Evolutionary conservation across 257 asterid genomes (phyloP), one percentile per base, ranked within the genome.

Genomic region (Plectranthus barbatus): DNA sequence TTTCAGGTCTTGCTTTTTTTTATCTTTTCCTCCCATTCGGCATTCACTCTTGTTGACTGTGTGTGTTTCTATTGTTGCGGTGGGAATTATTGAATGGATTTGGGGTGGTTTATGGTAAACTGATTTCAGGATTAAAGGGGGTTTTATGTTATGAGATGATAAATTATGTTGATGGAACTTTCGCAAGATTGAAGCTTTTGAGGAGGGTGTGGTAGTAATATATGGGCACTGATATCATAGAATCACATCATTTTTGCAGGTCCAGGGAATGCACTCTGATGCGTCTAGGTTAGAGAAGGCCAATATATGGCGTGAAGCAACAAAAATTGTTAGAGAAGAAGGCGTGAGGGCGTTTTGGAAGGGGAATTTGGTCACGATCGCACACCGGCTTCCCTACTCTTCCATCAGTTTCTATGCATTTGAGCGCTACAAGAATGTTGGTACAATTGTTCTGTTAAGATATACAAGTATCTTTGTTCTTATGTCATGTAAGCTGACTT

Each of bases 241-340:
- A 9, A 9, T 37, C 4, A 26, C 12, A 9, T 9, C 1, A 11
- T 37, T 6, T 9, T 68, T 48, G 50, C 62, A 91, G 98, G 86
- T 91, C 29, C 96, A 91, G 73, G 98, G 98, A 34, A 91, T 91
- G 98, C 95, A 86, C 69, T 84, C 98, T 7, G 95, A 91, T 67
- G 95, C 75, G 58, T 83, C 91, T 33, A 59, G 72, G 47, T 44
- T 91, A 81, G 83, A 86, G 67, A 91, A 86, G 61, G 88, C 96
- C 45, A 64, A 87, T 33, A 73, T 91, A 59, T 81, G 86, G 83
- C 84, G 72, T 0, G 98, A 88, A 76, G 95, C 96, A 4, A 1
- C 78, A 33, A 82, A 90, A 2, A 80, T 91, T 67, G 69, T 81
- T 45, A 73, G 80, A 10, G 98, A 88, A 71, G 98, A 91, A 70